phyloP scores from a whole-genome alignment of 2,329 filamentous ascomycete genomes.

The Bipolaris cookei region DNA sequence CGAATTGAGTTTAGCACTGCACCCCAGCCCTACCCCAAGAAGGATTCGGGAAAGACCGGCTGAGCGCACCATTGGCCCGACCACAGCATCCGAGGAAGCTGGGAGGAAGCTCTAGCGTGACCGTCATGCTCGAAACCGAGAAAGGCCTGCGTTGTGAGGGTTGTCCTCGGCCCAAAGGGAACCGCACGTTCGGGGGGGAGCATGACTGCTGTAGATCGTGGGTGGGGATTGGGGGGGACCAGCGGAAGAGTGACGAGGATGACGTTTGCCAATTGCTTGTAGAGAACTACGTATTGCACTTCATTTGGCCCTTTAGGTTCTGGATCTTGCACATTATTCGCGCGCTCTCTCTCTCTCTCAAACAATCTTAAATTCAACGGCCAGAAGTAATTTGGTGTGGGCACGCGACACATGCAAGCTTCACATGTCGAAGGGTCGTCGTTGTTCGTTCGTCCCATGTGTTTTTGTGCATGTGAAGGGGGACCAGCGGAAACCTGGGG shows the following conservation, averaged over 20 bases:
- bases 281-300: slow-evolving; percentile 6
- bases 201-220: slow-evolving; percentile 33
- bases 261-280: slow-evolving; percentile 47
- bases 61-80: slow-evolving; percentile 48
- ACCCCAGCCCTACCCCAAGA: slow-evolving; percentile 12
- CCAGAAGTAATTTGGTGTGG: background rate
- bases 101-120: slow-evolving; percentile 13
- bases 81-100: slow-evolving; percentile 38
- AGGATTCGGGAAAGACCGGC: slow-evolving; percentile 41
- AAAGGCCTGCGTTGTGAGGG: slow-evolving; percentile 25
- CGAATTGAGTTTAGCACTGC: slow-evolving; percentile 17
- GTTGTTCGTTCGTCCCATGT: background rate
- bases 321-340: no score
- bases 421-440: slow-evolving; percentile 38
- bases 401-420: slow-evolving; percentile 35
- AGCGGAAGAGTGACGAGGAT: slow-evolving; percentile 36
- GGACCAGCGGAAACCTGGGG: slow-evolving; percentile 19
- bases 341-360: background rate
- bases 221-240: slow-evolving; percentile 28
- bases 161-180: slow-evolving; percentile 47
- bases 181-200: slow-evolving; percentile 17
- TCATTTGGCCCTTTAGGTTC: background rate
- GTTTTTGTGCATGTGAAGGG: slow-evolving; percentile 41
- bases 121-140: slow-evolving; percentile 16
- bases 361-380: no score